Evolutionary conservation across 352 stramenopile genomes (phyloP), one percentile per base, ranked within the genome.

Genomic region (Pythium utonaiense): DNA sequence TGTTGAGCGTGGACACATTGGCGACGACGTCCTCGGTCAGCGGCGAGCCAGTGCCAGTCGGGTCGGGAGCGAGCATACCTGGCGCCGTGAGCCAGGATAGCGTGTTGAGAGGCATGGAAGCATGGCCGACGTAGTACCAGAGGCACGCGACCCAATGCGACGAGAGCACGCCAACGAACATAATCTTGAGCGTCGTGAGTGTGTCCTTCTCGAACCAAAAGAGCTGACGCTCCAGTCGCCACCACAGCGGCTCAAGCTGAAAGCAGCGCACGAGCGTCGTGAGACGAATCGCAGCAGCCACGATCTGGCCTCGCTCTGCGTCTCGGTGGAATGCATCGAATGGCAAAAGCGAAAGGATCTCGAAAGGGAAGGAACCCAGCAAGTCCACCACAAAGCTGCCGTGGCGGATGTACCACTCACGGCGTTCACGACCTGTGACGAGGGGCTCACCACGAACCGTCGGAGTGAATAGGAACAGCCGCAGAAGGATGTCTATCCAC

Each of bases 171-270:
- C 53, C 55, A 33, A 74, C 60, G 42, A 74, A 74, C 14, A 9
- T 28, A 6, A 74, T 70, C 41, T 74, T 74, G 51, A 61, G 49
- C 0, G 52, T 58, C 19, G 57, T 54, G 19, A 74, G 34, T 17
- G 61, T 52, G 42, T 74, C 58, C 25, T 68, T 60, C 21, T 67
- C 53, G 31, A 66, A 55, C 50, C 54, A 64, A 19, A 62, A 67
- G 19, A 70, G 44, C 24, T 68, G 65, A 2, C 57, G 53, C 31
- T 70, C 66, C 1, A 67, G 44, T n/a, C 66, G 62, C 58, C 57
- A 60, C 66, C 66, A 74, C 0, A 74, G 48, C 16, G 61, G 54
- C 38, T 74, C 66, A 19, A 74, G 36, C n/a, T 74, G 62, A 33
- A 70, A 70, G 50, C 61, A 69, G 3, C 66, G 66, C 10, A 74